A percentile compares a stretch with the other conserved stretches of the same genome.
phyloP scores from a whole-genome alignment of 2,329 filamentous ascomycete genomes.

The Capronia americana region DNA sequence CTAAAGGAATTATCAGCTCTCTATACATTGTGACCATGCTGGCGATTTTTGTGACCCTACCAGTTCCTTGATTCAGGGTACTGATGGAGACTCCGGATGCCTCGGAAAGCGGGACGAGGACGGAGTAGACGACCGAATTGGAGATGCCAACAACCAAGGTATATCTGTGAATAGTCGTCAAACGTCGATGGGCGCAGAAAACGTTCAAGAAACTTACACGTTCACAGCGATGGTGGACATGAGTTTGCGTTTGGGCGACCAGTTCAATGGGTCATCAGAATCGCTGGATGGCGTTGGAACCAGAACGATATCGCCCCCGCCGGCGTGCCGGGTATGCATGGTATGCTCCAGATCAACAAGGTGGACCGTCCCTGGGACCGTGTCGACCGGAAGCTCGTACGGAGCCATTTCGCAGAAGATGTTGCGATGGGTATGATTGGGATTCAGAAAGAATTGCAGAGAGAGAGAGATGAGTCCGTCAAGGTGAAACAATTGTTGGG shows the following conservation, averaged over 20 bases:
- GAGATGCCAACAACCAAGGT: constrained; percentile 44
- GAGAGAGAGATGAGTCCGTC: too few species aligned
- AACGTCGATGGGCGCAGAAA: constrained; percentile 17
- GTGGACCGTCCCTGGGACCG: constrained; percentile 47
- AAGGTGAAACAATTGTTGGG: too few species aligned
- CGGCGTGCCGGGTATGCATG: constrained; percentile 38
- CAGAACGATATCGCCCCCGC: constrained; percentile 43
- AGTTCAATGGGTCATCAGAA: constrained; percentile 51
- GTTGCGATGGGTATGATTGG: too few species aligned
- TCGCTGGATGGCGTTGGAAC: constrained; percentile 47
- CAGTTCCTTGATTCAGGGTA: constrained; percentile 56
- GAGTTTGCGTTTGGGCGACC: constrained; percentile 45
- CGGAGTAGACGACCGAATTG: constrained; percentile 44
- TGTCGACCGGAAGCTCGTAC: constrained; percentile 34
- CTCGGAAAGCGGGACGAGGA: constrained; percentile 49
- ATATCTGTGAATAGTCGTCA: constrained; percentile 42
- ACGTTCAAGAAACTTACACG: constrained; percentile 42
- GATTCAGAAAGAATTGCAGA: too few species aligned
- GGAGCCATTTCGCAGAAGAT: constrained; percentile 15
- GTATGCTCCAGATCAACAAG: constrained; percentile 46
- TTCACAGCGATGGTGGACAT: constrained; percentile 45
- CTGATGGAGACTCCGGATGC: constrained; percentile 51
- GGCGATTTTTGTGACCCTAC: too few species aligned
- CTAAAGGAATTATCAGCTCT: too few species aligned
- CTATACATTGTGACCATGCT: too few species aligned